Evolutionary conservation across 2,329 filamentous ascomycete genomes (phyloP), one percentile per base, ranked within the genome.

Genomic region (Botryosphaeria dothidea): DNA sequence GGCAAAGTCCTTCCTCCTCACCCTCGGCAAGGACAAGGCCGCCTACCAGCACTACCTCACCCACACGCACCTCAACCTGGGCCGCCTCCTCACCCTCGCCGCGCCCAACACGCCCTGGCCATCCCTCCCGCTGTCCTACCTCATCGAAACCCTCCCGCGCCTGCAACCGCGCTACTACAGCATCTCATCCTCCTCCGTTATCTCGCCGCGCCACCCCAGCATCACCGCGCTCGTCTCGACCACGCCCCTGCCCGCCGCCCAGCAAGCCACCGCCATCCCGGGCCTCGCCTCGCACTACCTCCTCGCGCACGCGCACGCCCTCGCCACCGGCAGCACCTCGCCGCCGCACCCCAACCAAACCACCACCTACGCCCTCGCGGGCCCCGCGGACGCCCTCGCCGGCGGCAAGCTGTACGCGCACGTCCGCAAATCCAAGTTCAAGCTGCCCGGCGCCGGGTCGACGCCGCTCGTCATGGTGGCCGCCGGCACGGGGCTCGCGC

Each of bases 381-480:
- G 68, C 0, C 67, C 68, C 8, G 56, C 68, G 49, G 65, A 69
- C 49, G 52, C 48, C 1, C 65, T 75, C 7, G 67, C 69, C 0
- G 66, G 71, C 34, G n/a, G 5, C 13, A 71, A 67, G n/a, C 61
- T 80, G 49, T 74, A 73, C 66, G 80, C 79, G 0, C 77, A 80
- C 65, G 71, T 81, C 49, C 77, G 78, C 27, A 75, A 74, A 63
- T 80, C 78, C 0, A 78, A 77, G 43, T 84, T 84, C 74, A 81
- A 67, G 74, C 15, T 83, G 81, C 74, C 80, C 80, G 46, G 71
- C 81, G 0, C 81, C 80, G 3, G 73, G 77, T 45, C 77, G 79
- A 72, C 74, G 0, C 80, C 80, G 0, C 71, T 82, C 36, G 75
- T 82, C 66, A 79, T 76, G 73, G 71, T 77, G 4, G 74, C 72